Percentiles rank a stretch among this genome's conserved stretches.
Conservation (phyloP, 148 eudicot species). For the Rhododendron griersonianum region DNA sequence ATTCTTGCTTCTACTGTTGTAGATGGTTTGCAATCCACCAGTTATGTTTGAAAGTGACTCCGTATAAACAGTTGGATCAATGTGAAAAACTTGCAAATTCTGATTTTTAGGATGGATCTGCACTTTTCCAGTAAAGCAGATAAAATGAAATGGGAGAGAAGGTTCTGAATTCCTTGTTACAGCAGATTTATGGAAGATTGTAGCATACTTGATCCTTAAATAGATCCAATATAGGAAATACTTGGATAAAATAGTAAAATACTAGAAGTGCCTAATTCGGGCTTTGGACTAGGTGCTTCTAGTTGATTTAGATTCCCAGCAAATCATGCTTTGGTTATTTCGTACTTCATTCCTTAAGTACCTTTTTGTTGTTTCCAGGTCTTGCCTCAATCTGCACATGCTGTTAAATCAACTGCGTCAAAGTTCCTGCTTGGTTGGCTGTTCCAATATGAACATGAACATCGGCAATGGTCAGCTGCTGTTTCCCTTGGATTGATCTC, state of each 20-base stretch:
- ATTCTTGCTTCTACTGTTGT: not conserved
- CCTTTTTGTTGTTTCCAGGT: conserved; percentile 40
- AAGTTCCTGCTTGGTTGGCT: conserved; percentile 79
- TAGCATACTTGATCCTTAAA: not conserved
- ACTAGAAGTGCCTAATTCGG: not conserved
- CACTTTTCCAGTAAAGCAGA: not conserved
- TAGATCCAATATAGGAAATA: not conserved
- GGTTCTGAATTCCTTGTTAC: not conserved
- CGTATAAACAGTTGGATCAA: not conserved
- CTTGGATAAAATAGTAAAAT: not conserved
- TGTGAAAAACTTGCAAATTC: not conserved
- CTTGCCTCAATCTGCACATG: conserved; percentile 81
- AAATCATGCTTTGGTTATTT: conserved; percentile 4
- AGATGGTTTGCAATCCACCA: not conserved
- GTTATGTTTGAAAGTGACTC: not conserved
- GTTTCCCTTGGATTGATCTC: conserved; percentile 85
- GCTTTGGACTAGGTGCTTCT: not conserved
- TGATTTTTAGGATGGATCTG: not conserved
- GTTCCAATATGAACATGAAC: conserved; percentile 82
- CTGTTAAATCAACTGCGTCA: conserved; percentile 64
- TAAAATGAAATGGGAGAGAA: not conserved
- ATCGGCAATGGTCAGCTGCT: conserved; percentile 98
- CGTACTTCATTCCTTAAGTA: not conserved
- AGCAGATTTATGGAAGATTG: not conserved
- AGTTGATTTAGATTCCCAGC: not conserved